Evolutionary conservation across 73 alveolate genomes (phyloP).

Genomic region (Paramecium primaurelia): DNA sequence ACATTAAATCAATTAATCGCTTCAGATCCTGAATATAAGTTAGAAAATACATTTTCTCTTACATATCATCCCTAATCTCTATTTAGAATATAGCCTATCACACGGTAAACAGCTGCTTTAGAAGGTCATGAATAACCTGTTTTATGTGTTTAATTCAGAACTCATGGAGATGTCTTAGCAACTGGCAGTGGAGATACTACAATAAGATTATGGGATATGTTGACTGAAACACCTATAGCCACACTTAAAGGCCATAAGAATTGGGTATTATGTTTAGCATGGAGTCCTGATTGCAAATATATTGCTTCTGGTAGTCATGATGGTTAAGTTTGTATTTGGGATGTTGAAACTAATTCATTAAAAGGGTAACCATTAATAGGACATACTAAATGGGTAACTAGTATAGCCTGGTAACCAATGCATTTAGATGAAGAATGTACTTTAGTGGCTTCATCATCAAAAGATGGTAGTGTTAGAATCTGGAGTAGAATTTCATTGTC

Average conservation of each 20-base stretch:
- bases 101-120: slow-evolving; percentile 97
- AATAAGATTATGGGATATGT: slow-evolving; percentile 97
- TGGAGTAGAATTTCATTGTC: slow-evolving; percentile 90
- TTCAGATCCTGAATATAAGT: not conserved
- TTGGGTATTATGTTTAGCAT: slow-evolving; percentile 85
- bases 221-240: slow-evolving; percentile 94
- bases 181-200: slow-evolving; percentile 99
- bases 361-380: slow-evolving; percentile 83
- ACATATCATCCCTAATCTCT: slow-evolving; percentile 98
- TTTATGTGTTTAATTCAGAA: slow-evolving; percentile 69
- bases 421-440: slow-evolving; percentile 83
- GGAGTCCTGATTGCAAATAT: slow-evolving; percentile 86
- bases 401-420: slow-evolving; percentile 97
- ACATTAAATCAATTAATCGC: not conserved
- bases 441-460: slow-evolving; percentile 76
- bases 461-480: slow-evolving; percentile 91
- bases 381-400: slow-evolving; percentile 95
- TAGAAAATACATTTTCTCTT: slow-evolving; percentile 60
- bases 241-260: slow-evolving; percentile 87
- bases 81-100: slow-evolving; percentile 96
- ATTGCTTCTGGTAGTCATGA: slow-evolving; percentile 93
- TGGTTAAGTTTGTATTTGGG: slow-evolving; percentile 87
- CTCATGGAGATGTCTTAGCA: slow-evolving; percentile 92
- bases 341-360: slow-evolving; percentile 77
- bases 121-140: slow-evolving; percentile 99